phyloP scores from a whole-genome alignment of 1,284 basidiomycete species.

The Sporisorium scitamineum region DNA sequence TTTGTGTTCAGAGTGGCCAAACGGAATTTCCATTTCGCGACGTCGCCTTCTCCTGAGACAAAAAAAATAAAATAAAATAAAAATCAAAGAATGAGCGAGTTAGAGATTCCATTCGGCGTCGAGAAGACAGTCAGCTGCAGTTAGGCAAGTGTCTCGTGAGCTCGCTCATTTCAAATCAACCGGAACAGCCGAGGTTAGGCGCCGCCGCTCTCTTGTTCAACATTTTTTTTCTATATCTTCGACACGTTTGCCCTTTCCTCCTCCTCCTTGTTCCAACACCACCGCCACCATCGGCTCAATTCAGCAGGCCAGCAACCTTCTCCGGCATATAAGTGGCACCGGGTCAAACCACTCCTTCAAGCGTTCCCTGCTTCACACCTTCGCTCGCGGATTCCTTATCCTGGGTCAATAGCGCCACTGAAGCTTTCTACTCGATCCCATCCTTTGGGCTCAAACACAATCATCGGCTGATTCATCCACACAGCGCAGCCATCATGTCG shows the following conservation, averaged over 20 bases:
- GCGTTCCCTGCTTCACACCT: not conserved
- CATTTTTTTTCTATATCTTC: not conserved
- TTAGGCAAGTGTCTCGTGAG: slow-evolving; percentile 21
- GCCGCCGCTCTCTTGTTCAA: too few species aligned
- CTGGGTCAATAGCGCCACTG: not conserved
- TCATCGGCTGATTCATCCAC: slow-evolving; percentile 7
- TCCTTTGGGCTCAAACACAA: too few species aligned
- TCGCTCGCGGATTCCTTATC: not conserved
- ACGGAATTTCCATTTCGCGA: not conserved
- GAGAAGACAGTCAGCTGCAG: not conserved
- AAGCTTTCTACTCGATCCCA: too few species aligned
- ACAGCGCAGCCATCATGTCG: slow-evolving; percentile 14
- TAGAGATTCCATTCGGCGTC: not conserved
- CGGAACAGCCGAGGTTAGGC: not conserved
- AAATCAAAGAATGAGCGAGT: not conserved
- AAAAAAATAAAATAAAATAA: too few species aligned
- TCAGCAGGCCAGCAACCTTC: not conserved
- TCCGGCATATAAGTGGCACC: not conserved
- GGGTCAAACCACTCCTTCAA: not conserved
- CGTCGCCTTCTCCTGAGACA: too few species aligned
- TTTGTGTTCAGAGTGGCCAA: not conserved
- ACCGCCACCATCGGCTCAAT: not conserved
- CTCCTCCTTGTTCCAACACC: too few species aligned
- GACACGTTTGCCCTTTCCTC: not conserved
- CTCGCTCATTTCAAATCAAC: slow-evolving; percentile 13